Evolutionary conservation across 345 rosid species (phyloP), one percentile per base, ranked within the genome.

Genomic region (Populus simonii): DNA sequence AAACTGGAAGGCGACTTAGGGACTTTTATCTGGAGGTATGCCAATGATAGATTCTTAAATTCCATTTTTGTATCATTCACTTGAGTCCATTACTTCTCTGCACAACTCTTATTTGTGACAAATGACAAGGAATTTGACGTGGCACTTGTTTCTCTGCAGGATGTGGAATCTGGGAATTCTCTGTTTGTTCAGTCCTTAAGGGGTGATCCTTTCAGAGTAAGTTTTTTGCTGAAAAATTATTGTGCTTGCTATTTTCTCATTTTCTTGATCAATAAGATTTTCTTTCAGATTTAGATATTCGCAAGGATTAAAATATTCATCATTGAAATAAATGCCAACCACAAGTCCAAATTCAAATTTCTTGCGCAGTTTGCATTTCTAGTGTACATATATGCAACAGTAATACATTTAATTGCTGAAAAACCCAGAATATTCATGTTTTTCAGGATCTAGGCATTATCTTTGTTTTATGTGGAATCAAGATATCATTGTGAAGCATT

Each of bases 1-100:
- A 92, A 88, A 94, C 99, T 49, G 99, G 99, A 83, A 90, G 93
- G 80, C 99, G 99, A 66, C 91, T 94, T 67, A 92, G 91, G 84
- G 99, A 95, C 82, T 78, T 95, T 77, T 87, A 90, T 70, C 79
- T 95, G 87, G 98, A 93, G 99, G 99, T 94, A 85, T 61, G 17
- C n/a, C 17, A 16, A 15, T 43, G 36, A 10, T 27, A 8, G 2
- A 38, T 33, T 61, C 45, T 74, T 13, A 27, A 25, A 22, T 25
- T 33, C 2, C 53, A 41, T 69, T 53, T 20, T 67, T 55, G 8
- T 0, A 23, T 18, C 57, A 11, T 67, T 16, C n/a, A 22, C 51
- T 29, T 22, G 43, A 38, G 35, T 29, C 29, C 35, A 38, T 68
- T 74, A 18, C 13, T 49, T 7, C 53, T 76, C 41, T 74, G 67